Evolutionary conservation across 2,329 filamentous ascomycete genomes (phyloP).

Genomic region (Scopulariopsis brevicaulis): DNA sequence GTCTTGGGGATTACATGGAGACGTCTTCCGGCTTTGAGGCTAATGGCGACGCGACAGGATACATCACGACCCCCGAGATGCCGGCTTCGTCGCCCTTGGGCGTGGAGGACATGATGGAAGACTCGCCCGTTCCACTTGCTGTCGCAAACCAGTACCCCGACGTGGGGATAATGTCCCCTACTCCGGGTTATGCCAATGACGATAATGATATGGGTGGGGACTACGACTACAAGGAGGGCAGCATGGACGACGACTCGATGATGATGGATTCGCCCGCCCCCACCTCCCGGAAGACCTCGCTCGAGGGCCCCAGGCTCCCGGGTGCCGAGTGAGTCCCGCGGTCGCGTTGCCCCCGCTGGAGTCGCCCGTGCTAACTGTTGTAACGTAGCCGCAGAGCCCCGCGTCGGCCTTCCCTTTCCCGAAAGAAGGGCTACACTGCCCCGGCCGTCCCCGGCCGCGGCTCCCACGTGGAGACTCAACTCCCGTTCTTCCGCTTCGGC

Average conservation of each 20-base stretch:
- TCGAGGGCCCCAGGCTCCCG: slow-evolving; percentile 36
- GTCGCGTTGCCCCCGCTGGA: background rate
- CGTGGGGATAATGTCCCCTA: slow-evolving; percentile 61
- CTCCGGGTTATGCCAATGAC: slow-evolving; percentile 32
- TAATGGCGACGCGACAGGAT: slow-evolving; percentile 33
- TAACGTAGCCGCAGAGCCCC: slow-evolving; percentile 19
- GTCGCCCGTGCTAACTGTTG: background rate
- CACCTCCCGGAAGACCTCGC: slow-evolving; percentile 30
- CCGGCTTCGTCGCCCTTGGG: slow-evolving; percentile 70
- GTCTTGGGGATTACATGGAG: background rate
- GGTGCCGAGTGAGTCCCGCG: slow-evolving; percentile 37
- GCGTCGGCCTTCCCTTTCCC: slow-evolving; percentile 62
- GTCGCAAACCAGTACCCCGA: slow-evolving; percentile 41
- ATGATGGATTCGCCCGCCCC: slow-evolving; percentile 46
- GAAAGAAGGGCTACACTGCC: slow-evolving; percentile 65
- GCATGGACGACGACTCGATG: slow-evolving; percentile 28
- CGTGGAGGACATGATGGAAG: slow-evolving; percentile 72
- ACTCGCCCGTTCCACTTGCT: slow-evolving; percentile 88
- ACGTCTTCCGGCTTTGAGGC: background rate
- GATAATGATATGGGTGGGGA: background rate
- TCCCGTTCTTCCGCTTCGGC: slow-evolving; percentile 68
- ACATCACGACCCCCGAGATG: slow-evolving; percentile 73
- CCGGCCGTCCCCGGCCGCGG: slow-evolving; percentile 47
- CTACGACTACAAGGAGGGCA: background rate
- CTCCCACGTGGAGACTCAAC: slow-evolving; percentile 49